A percentile compares a stretch with the other conserved stretches of the same genome.
phyloP scores from a whole-genome alignment of 2,329 filamentous ascomycete species.

The Verticillium tricorpus region DNA sequence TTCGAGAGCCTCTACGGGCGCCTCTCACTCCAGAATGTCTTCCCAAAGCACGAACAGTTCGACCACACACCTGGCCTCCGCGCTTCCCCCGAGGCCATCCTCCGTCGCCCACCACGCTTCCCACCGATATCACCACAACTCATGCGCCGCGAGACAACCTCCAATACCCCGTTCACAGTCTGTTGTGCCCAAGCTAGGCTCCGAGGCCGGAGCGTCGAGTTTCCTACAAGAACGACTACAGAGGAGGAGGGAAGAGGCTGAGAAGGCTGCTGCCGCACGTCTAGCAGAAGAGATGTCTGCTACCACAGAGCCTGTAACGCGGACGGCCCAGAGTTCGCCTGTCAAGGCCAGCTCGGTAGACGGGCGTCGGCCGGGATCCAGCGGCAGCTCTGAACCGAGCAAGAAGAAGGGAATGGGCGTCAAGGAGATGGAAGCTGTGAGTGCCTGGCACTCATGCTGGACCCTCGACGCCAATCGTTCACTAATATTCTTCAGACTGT shows the following conservation, averaged over 20 bases:
- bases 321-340: constrained; percentile 34
- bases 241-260: constrained; percentile 44
- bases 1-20: constrained; percentile 38
- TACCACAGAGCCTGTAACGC: constrained; percentile 29
- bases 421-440: constrained; percentile 64
- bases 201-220: constrained; percentile 34
- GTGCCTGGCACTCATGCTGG: constrained; percentile 11
- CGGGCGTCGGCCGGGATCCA: constrained; percentile 37
- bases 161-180: constrained; percentile 31
- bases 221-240: constrained; percentile 52
- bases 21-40: constrained; percentile 18
- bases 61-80: constrained; percentile 32
- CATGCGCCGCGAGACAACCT: constrained; percentile 27
- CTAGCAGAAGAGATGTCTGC: constrained; percentile 31
- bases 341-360: constrained; percentile 27
- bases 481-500: constrained; percentile 42
- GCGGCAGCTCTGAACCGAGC: constrained; percentile 27
- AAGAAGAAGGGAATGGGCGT: constrained; percentile 55
- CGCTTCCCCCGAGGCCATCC: constrained; percentile 29
- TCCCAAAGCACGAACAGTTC: constrained; percentile 38
- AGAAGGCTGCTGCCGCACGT: constrained; percentile 32
- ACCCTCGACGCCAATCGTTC: background rate
- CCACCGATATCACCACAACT: constrained; percentile 35
- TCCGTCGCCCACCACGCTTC: constrained; percentile 25
- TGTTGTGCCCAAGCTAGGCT: constrained; percentile 4